Base-by-base conservation (phyloP, 208 protist genomes). In the Leishmania major region DNA sequence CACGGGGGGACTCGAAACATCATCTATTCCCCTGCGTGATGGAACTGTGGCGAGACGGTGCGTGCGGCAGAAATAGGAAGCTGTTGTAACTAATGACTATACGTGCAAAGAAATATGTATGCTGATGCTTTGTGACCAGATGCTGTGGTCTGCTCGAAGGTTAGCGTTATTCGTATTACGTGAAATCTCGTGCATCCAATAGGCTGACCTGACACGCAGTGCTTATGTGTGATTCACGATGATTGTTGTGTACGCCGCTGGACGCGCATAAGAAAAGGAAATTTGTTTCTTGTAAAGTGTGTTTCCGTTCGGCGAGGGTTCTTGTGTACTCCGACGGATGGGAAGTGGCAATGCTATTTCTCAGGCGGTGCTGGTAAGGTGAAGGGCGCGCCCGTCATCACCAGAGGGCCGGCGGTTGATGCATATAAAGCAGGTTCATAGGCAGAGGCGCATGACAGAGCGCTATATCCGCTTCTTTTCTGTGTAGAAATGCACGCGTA, bases 1-100 rank as follows among this genome's bases (percentile, higher is more conserved):
- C 43, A 45, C 43, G 43, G 43, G 43, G 43, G 77, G 64, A 37
- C 79, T 57, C 55, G 45, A 78, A 75, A 47, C 22, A 62, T 3
- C 28, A 45, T 70, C 4, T 31, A 70, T 70, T 70, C 31, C 64
- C 28, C 35, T 40, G 47, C 77, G 55, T 80, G 77, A 80, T 80
- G 77, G 77, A 73, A 74, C 79, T 82, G 55, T 40, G 66, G 47
- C 71, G 43, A 64, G 79, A 77, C 37, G 37, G 7, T 7, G 17
- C 5, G 45, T 49, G 0, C 0, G 10, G 45, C 45, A 49, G 45
- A 13, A 49, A 11, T 49, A 0, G 10, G 8, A 13, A 49, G 45
- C 45, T 13, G 45, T 13, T 49, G 45, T 13, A 2, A 13, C 0
- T 5, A 31, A n/a, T 15, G 0, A 15, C 31, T 10, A 13, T 69